phyloP scores from a whole-genome alignment of 1,284 basidiomycete genomes.

The Sphagnurus paluster region DNA sequence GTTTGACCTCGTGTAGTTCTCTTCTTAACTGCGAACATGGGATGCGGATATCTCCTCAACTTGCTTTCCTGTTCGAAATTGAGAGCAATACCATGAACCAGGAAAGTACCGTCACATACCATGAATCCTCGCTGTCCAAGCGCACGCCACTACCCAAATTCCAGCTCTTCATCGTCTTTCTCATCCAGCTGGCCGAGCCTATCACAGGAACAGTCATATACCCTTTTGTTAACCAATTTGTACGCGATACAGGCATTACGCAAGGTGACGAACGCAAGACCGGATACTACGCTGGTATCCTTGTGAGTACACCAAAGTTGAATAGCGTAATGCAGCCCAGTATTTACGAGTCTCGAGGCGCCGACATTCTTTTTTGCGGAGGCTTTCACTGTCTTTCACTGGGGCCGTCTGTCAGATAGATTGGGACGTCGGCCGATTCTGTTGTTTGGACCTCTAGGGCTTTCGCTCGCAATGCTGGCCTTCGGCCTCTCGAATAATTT shows the following conservation, averaged over 20 bases:
- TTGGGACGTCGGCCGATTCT: conserved; percentile 38
- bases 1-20: too few species aligned
- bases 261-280: conserved; percentile 44
- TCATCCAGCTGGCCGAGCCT: conserved; percentile 48
- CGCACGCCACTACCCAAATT: conserved; percentile 43
- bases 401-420: conserved; percentile 39
- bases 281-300: conserved; percentile 53
- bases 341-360: conserved; percentile 25
- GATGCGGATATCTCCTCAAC: too few species aligned
- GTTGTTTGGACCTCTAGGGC: conserved; percentile 37
- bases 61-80: too few species aligned
- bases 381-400: conserved; percentile 36
- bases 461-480: conserved; percentile 31
- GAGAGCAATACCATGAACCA: too few species aligned
- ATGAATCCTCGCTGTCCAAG: conserved; percentile 13
- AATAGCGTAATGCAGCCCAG: background rate
- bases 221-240: conserved; percentile 51
- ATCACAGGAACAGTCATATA: conserved; percentile 51
- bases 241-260: conserved; percentile 46
- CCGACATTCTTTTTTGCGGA: conserved; percentile 37
- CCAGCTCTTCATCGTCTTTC: conserved; percentile 38
- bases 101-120: too few species aligned
- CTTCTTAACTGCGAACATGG: too few species aligned
- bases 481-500: conserved; percentile 37
- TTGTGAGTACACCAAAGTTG: conserved; percentile 25